Percentiles rank a stretch among this genome's conserved stretches.
Conservation (phyloP, 2,329 filamentous ascomycete species). For the Aulographum hederae region DNA sequence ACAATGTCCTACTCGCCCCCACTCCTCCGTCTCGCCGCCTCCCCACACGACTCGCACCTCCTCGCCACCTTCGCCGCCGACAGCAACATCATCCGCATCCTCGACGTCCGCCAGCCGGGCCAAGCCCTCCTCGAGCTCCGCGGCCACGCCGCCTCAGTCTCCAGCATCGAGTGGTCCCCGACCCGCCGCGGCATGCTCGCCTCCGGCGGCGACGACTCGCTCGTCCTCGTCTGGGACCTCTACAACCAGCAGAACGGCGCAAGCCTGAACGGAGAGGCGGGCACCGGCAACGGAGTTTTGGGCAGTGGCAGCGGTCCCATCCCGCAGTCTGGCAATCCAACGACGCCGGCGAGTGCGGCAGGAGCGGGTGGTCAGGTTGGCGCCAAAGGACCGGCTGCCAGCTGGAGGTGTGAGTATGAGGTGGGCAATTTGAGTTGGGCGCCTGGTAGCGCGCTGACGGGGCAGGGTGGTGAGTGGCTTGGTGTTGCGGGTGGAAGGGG, state of each 20-base stretch:
- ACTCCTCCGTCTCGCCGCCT: slow-evolving; percentile 66
- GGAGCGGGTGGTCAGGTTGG: slow-evolving; percentile 8
- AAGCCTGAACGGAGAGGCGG: slow-evolving; percentile 21
- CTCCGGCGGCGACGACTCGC: slow-evolving; percentile 78
- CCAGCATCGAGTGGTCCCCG: slow-evolving; percentile 93
- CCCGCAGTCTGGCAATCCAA: background rate
- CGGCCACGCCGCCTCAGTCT: slow-evolving; percentile 70
- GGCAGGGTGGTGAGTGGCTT: slow-evolving; percentile 64
- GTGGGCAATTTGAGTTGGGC: slow-evolving; percentile 75
- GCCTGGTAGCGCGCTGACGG: slow-evolving; percentile 46
- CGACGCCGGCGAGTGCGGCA: background rate
- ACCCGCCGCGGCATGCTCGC: slow-evolving; percentile 72
- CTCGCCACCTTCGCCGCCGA: slow-evolving; percentile 95
- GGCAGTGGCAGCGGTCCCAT: slow-evolving; percentile 3
- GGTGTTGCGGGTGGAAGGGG: slow-evolving; percentile 66
- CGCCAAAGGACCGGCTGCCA: slow-evolving; percentile 50
- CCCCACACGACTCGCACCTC: slow-evolving; percentile 86
- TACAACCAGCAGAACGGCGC: slow-evolving; percentile 44
- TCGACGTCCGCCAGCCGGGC: slow-evolving; percentile 90
- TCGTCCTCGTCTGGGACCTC: slow-evolving; percentile 88
- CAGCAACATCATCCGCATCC: slow-evolving; percentile 77
- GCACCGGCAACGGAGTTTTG: slow-evolving; percentile 9
- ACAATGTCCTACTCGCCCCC: slow-evolving; percentile 40
- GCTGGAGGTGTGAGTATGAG: slow-evolving; percentile 77
- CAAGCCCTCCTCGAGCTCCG: slow-evolving; percentile 87